phyloP scores from a whole-genome alignment of 2,329 filamentous ascomycete genomes.

The Colletotrichum acutatum region DNA sequence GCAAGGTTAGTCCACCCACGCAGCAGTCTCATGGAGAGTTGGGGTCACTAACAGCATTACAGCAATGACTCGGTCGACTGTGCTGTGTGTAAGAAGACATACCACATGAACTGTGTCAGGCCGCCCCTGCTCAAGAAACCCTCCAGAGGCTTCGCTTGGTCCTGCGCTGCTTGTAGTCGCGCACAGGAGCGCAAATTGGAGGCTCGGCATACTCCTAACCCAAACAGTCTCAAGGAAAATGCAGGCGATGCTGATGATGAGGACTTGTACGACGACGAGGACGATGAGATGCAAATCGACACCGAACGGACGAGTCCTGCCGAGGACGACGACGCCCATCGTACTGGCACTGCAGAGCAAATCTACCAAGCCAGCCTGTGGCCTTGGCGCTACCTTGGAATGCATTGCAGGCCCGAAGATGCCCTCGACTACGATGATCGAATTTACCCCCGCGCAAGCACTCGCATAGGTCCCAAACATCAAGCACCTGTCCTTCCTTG shows the following conservation, averaged over 20 bases:
- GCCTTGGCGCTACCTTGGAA: slow-evolving; percentile 95
- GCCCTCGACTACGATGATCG: slow-evolving; percentile 96
- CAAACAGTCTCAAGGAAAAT: slow-evolving; percentile 66
- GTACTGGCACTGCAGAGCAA: slow-evolving; percentile 81
- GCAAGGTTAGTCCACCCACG: slow-evolving; percentile 73
- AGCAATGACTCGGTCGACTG: slow-evolving; percentile 97
- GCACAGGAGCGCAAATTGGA: slow-evolving; percentile 95
- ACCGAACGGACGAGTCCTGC: slow-evolving; percentile 74
- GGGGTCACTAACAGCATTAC: slow-evolving; percentile 24
- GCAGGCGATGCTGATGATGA: slow-evolving; percentile 74
- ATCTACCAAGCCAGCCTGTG: slow-evolving; percentile 93
- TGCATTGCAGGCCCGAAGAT: slow-evolving; percentile 95
- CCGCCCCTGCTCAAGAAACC: slow-evolving; percentile 95
- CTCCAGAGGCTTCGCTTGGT: slow-evolving; percentile 97
- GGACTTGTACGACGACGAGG: slow-evolving; percentile 74
- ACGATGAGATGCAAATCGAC: slow-evolving; percentile 68
- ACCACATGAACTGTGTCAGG: slow-evolving; percentile 98
- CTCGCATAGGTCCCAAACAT: slow-evolving; percentile 88
- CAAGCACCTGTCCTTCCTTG: slow-evolving; percentile 88
- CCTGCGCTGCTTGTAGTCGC: slow-evolving; percentile 93
- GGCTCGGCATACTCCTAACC: slow-evolving; percentile 83
- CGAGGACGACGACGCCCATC: slow-evolving; percentile 65
- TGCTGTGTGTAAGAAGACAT: slow-evolving; percentile 92
- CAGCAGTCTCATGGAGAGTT: slow-evolving; percentile 17
- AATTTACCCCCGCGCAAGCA: slow-evolving; percentile 95